Evolutionary conservation across 2,329 filamentous ascomycete genomes (phyloP).

Genomic region (Cercospora janseana): DNA sequence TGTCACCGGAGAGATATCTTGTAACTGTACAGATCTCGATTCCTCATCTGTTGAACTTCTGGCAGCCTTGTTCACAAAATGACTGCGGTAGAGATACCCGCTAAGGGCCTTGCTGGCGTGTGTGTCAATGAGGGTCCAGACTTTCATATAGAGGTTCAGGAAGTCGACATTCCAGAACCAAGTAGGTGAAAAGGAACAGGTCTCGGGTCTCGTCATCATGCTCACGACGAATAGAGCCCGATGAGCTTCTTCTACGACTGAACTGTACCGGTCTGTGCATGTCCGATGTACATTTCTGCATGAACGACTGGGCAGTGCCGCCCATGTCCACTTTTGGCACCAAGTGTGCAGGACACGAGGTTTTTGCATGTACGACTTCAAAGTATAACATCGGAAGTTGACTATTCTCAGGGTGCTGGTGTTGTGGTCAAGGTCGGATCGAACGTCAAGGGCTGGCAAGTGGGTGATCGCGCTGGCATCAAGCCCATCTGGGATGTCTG

Average conservation of each 20-base stretch:
- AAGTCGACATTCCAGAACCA: constrained; percentile 51
- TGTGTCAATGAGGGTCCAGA: constrained; percentile 52
- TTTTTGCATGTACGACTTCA: constrained; percentile 45
- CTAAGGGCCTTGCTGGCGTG: constrained; percentile 52
- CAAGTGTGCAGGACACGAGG: constrained; percentile 48
- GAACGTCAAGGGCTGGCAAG: constrained; percentile 53
- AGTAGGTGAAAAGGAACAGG: constrained; percentile 35
- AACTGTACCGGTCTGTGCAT: constrained; percentile 60
- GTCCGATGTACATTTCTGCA: constrained; percentile 58
- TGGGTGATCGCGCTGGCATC: constrained; percentile 54
- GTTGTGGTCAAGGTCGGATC: constrained; percentile 57
- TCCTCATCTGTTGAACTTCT: no score
- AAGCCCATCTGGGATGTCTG: constrained; percentile 54
- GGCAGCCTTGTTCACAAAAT: no score
- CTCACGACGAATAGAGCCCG: constrained; percentile 26
- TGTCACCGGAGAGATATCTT: no score
- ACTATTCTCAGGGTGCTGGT: constrained; percentile 48
- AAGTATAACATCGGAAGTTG: constrained; percentile 32
- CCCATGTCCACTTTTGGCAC: constrained; percentile 45
- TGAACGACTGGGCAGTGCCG: constrained; percentile 52
- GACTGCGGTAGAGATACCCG: constrained; percentile 39
- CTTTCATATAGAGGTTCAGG: constrained; percentile 49
- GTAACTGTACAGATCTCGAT: no score
- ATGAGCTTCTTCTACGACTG: constrained; percentile 57
- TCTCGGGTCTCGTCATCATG: neutral